phyloP scores from a whole-genome alignment of 768 basidiomycete species.

The Panaeolus papilionaceus region DNA sequence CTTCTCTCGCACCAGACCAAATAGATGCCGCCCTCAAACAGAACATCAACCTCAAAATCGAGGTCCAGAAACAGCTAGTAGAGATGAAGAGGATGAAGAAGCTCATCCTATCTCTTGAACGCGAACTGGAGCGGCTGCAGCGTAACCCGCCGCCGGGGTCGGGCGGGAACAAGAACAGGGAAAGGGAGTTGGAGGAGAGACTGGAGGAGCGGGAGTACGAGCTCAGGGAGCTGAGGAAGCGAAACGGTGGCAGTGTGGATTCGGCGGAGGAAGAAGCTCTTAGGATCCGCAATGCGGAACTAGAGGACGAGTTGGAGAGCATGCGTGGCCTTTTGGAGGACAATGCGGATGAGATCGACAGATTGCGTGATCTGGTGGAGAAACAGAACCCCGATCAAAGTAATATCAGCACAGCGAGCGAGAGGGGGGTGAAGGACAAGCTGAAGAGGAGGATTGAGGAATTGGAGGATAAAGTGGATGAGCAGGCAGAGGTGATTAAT shows the following conservation, averaged over 20 bases:
- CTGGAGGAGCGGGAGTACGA: conserved; percentile 78
- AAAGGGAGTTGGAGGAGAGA: conserved; percentile 79
- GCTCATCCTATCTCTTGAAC: conserved; percentile 82
- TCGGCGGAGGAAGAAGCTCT: conserved; percentile 60
- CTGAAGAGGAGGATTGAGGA: conserved; percentile 59
- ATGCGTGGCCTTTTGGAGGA: conserved; percentile 76
- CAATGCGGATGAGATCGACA: conserved; percentile 83
- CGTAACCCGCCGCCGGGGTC: conserved; percentile 47
- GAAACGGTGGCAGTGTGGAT: conserved; percentile 47
- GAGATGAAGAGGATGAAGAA: conserved; percentile 95
- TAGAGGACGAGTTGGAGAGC: conserved; percentile 78
- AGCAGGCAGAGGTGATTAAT: conserved; percentile 54
- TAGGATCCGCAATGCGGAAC: conserved; percentile 57
- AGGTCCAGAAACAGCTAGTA: conserved; percentile 87
- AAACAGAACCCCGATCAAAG: conserved; percentile 50
- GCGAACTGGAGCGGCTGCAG: conserved; percentile 76
- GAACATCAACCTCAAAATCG: conserved; percentile 92
- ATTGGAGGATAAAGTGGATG: conserved; percentile 67
- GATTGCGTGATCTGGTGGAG: conserved; percentile 73
- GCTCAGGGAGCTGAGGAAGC: conserved; percentile 66
- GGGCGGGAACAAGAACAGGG: conserved; percentile 46
- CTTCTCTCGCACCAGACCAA: conserved; percentile 89
- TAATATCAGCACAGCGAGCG: conserved; percentile 45
- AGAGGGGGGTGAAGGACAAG: conserved; percentile 43
- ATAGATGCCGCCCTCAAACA: conserved; percentile 92